These are phyloP conservation scores for Oenanthe javanica DNA, from an alignment of 140 eudicot species.

Conservation along the genomic window DNA sequence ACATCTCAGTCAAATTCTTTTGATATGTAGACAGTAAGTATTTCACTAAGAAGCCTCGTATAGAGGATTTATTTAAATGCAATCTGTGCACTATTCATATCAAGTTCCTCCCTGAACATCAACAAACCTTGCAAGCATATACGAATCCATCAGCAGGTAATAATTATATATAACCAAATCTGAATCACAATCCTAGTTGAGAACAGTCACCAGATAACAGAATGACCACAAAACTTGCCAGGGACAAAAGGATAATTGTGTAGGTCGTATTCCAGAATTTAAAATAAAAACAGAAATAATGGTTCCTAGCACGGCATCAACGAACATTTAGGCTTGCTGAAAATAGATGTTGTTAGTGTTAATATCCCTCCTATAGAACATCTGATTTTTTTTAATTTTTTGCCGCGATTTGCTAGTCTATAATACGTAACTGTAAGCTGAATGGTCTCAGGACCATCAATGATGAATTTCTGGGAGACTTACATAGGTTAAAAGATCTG, in stretches of 20 bases:
- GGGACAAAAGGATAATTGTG: background rate
- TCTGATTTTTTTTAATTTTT: background rate
- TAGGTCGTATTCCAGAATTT: background rate
- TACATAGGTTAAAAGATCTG: constrained; percentile 79
- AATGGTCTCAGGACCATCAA: background rate
- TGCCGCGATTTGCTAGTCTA: too few species aligned
- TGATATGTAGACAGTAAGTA: background rate
- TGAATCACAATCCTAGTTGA: background rate
- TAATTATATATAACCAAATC: background rate
- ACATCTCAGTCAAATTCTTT: background rate
- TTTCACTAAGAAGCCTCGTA: background rate
- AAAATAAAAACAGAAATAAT: too few species aligned
- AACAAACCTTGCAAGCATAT: background rate
- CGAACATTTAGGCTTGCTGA: background rate
- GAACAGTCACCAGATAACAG: background rate
- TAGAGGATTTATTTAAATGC: background rate
- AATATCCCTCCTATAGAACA: too few species aligned
- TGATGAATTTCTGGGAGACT: constrained; percentile 14
- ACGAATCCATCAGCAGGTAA: background rate
- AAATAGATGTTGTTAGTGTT: background rate
- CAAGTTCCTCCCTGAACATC: background rate
- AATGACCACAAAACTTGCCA: background rate
- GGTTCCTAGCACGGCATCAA: background rate
- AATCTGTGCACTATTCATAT: background rate
- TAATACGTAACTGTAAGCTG: too few species aligned